Base-by-base conservation (phyloP, 306 rosid genomes). In the Acacia acuminata region DNA sequence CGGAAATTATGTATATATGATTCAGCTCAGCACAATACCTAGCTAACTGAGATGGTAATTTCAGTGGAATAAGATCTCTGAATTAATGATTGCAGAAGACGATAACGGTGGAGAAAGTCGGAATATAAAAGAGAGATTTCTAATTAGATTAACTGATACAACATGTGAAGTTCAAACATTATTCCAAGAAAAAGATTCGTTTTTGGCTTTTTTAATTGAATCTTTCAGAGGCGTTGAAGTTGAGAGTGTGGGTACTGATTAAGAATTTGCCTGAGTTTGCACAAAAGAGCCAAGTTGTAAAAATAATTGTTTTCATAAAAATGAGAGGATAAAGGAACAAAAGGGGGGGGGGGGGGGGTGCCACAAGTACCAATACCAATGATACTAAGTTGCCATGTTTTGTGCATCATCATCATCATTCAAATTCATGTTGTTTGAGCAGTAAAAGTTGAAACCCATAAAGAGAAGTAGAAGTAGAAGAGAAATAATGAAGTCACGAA, bases 101-200 rank as follows among this genome's bases (percentile, higher is more conserved):
- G 38, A 16, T 17, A 36, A 1, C 16, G n/a, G 1, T 4, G 6
- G 1, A 22, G 32, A 10, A 58, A 25, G 47, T 53, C 42, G 12
- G 61, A 50, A 47, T 38, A 19, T 17, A 1, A 19, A 58, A 48
- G 27, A 5, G 3, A 13, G 15, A 34, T 48, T 73, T 51, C 50
- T 43, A 43, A 22, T 7, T 53, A 67, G 15, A 76, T 55, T 66
- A 25, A 63, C 20, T 63, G 68, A 27, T 25, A 63, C 38, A 42
- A 66, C 8, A 58, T 30, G 38, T 13, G 36, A 13, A 27, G 30
- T 56, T 22, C 50, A 24, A 7, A 60, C 64, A 30, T 53, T 56
- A 53, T 56, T 71, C 79, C 86, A 48, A 36, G 82, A 71, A 43
- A 38, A 47, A 58, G 16, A 65, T 45, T 50, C 38, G 9, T 11